Evolutionary conservation across 371 early-diverging fungal genomes (phyloP).

Genomic region (Mucor plumbeus): DNA sequence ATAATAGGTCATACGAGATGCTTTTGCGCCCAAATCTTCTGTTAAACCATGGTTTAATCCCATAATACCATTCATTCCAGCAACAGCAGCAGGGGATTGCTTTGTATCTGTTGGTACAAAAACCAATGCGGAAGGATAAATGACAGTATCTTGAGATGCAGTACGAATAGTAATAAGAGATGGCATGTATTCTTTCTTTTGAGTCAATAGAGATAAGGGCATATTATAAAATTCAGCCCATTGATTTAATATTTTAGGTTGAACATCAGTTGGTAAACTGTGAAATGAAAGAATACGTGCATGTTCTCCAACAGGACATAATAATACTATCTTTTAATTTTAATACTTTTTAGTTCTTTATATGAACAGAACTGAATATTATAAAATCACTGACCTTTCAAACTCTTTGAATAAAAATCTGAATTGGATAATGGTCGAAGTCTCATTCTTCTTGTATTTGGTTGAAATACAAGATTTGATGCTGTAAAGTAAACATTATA

Average conservation of each 20-base stretch:
- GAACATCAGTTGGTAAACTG: conserved; percentile 15
- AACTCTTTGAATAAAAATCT: conserved; percentile 24
- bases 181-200: conserved; percentile 12
- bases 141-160: conserved; percentile 23
- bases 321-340: conserved; percentile 33
- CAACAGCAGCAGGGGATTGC: conserved; percentile 23
- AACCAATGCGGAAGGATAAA: conserved; percentile 40
- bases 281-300: conserved; percentile 28
- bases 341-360: conserved; percentile 6
- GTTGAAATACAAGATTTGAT: conserved; percentile 45
- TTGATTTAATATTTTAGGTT: conserved; percentile 24
- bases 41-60: conserved; percentile 36
- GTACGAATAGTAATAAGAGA: conserved; percentile 31
- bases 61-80: conserved; percentile 37
- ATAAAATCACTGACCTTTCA: conserved; percentile 24
- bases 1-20: conserved; percentile 37
- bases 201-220: conserved; percentile 14
- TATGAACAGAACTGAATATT: background rate
- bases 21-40: conserved; percentile 45
- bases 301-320: conserved; percentile 38
- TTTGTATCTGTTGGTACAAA: conserved; percentile 42
- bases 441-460: conserved; percentile 36
- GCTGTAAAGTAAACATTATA: conserved; percentile 44
- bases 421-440: conserved; percentile 22
- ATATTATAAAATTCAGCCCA: conserved; percentile 42